Conservation (phyloP, 2,329 filamentous ascomycete species). For the Massarina eburnea region DNA sequence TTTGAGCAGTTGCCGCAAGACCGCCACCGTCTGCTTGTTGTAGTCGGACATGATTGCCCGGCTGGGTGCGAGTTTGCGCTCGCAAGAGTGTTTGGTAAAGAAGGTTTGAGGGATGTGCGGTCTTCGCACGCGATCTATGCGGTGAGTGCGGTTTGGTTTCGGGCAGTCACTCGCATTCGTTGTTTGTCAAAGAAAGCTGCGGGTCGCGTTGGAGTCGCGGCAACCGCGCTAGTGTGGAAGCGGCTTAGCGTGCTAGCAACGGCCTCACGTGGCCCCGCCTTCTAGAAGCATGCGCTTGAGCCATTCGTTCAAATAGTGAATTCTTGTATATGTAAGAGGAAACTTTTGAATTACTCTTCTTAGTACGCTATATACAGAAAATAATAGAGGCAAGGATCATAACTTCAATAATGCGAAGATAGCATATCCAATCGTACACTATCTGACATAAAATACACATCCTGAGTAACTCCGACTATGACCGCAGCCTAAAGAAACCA, state of each 20-base stretch:
- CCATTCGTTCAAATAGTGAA: no score
- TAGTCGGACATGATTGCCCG: constrained; percentile 39
- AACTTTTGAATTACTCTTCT: no score
- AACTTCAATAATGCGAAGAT: no score
- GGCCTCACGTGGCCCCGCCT: not conserved
- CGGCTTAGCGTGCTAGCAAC: not conserved
- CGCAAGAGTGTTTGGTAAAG: not conserved
- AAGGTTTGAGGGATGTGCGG: not conserved
- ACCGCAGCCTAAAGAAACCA: not conserved
- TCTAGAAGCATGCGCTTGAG: no score
- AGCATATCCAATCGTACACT: not conserved
- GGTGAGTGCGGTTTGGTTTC: not conserved
- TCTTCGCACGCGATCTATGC: not conserved
- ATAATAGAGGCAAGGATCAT: no score
- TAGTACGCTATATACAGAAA: not conserved
- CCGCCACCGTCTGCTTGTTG: constrained; percentile 49
- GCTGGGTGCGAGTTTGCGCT: not conserved
- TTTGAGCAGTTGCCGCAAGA: constrained; percentile 50
- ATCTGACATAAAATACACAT: not conserved
- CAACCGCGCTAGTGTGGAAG: not conserved
- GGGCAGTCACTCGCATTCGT: not conserved
- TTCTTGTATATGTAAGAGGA: no score
- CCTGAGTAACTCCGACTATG: not conserved
- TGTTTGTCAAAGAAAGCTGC: not conserved
- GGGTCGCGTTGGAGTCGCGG: not conserved